Evolutionary conservation across 176 grass and related monocot genomes (phyloP).

Genomic region (Musa itinerans): DNA sequence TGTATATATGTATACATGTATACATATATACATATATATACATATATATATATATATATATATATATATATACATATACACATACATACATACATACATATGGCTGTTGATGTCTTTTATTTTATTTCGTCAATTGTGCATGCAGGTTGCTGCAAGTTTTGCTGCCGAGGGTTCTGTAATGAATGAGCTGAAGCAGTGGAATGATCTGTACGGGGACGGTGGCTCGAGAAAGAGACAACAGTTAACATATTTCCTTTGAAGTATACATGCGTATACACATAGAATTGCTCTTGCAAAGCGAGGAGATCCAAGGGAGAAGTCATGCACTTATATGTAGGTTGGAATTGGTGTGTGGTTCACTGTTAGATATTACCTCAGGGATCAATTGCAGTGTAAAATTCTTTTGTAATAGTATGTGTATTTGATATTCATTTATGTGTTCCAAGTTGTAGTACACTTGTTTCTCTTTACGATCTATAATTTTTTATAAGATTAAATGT

Average conservation of each 20-base stretch:
- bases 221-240: constrained; percentile 94
- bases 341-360: too few relatives aligned
- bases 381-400: too few relatives aligned
- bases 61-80: too few relatives aligned
- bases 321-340: too few relatives aligned
- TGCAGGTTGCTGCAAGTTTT: constrained; percentile 88
- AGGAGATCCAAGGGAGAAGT: background rate
- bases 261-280: background rate
- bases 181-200: constrained; percentile 95
- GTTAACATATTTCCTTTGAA: constrained; percentile 81
- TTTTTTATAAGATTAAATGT: too few relatives aligned
- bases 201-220: constrained; percentile 68
- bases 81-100: too few relatives aligned
- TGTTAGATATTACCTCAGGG: too few relatives aligned
- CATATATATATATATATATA: background rate
- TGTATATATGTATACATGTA: too few relatives aligned
- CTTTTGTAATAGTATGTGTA: background rate
- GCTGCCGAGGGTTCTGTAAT: constrained; percentile 58
- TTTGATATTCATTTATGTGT: background rate
- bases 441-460: too few relatives aligned
- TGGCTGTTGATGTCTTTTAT: background rate
- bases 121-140: constrained; percentile 2
- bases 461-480: too few relatives aligned
- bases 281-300: background rate
- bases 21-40: background rate